phyloP scores from a whole-genome alignment of 805 yeast species.

The Kuraishia floccosa region DNA sequence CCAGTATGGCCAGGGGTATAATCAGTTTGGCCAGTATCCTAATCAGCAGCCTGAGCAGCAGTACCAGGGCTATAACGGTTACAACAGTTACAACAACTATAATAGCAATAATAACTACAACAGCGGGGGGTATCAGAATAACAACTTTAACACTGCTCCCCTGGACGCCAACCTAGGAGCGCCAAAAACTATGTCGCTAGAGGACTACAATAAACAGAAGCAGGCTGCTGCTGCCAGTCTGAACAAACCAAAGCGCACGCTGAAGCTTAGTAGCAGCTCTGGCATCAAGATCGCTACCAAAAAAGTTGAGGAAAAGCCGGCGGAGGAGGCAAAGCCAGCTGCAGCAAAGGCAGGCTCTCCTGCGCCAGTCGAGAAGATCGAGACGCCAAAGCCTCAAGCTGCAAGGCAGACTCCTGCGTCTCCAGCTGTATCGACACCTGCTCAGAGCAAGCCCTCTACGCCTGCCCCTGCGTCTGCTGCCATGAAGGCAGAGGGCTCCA shows the following conservation, averaged over 20 bases:
- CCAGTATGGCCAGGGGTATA: constrained; percentile 1
- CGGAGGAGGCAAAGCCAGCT: constrained; percentile 13
- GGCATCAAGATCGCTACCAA: constrained; percentile 52
- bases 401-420: constrained; percentile 2
- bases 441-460: constrained; percentile 1
- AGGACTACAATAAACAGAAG: constrained; percentile 70
- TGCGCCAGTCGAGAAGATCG: constrained; percentile 14
- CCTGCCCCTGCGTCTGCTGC: constrained; percentile 9
- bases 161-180: constrained; percentile 9
- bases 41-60: constrained; percentile 9
- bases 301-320: constrained; percentile 18
- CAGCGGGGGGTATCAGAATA: constrained; percentile 18
- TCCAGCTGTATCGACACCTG: constrained; percentile 4
- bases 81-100: constrained; percentile 10
- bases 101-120: constrained; percentile 14
- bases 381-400: constrained; percentile 14
- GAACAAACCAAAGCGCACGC: constrained; percentile 52
- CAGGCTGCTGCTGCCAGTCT: constrained; percentile 26
- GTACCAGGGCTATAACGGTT: constrained; percentile 12
- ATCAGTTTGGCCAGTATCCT: not conserved
- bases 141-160: constrained; percentile 12
- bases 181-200: constrained; percentile 58
- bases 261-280: constrained; percentile 55
- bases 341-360: constrained; percentile 10
- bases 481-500: constrained; percentile 9